Conservation (phyloP, 2,329 filamentous ascomycete species). For the Alternaria consortialis region DNA sequence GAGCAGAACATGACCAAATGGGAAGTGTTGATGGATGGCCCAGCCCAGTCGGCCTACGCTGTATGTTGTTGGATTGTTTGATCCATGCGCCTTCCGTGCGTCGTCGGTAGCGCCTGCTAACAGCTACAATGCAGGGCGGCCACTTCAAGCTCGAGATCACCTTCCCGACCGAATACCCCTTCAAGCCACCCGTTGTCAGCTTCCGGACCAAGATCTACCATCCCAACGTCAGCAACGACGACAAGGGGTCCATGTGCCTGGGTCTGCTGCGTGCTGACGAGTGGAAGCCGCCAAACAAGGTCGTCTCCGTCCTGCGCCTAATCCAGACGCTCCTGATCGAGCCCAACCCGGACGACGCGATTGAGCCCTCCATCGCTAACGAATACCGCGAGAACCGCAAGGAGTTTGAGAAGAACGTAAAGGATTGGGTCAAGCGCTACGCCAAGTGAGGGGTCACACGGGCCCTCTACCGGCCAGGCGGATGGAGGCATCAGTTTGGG, state of each 20-base stretch:
- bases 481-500: slow-evolving; percentile 1
- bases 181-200: slow-evolving; percentile 82
- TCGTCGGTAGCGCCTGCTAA: slow-evolving; percentile 15
- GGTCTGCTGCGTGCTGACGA: slow-evolving; percentile 82
- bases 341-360: slow-evolving; percentile 87
- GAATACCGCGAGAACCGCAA: slow-evolving; percentile 75
- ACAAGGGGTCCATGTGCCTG: slow-evolving; percentile 84
- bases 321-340: slow-evolving; percentile 77
- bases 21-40: slow-evolving; percentile 73
- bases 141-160: slow-evolving; percentile 75
- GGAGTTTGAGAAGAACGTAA: slow-evolving; percentile 78
- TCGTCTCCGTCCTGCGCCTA: slow-evolving; percentile 78
- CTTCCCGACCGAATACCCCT: slow-evolving; percentile 84
- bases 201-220: slow-evolving; percentile 95
- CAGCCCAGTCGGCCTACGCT: slow-evolving; percentile 69
- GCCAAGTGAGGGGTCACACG: slow-evolving; percentile 58
- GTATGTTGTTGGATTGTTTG: slow-evolving; percentile 55
- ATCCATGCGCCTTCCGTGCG: slow-evolving; percentile 3
- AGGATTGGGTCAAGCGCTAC: slow-evolving; percentile 77
- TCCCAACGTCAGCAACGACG: slow-evolving; percentile 91
- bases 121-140: slow-evolving; percentile 64
- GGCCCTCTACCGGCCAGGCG: slow-evolving; percentile 10
- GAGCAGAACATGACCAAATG: slow-evolving; percentile 74
- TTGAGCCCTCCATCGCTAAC: slow-evolving; percentile 86
- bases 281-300: slow-evolving; percentile 89